Percentiles rank a stretch among this genome's conserved stretches.
Conservation (phyloP, 495 filamentous ascomycete genomes). For the Aspergillus taichungensis region DNA sequence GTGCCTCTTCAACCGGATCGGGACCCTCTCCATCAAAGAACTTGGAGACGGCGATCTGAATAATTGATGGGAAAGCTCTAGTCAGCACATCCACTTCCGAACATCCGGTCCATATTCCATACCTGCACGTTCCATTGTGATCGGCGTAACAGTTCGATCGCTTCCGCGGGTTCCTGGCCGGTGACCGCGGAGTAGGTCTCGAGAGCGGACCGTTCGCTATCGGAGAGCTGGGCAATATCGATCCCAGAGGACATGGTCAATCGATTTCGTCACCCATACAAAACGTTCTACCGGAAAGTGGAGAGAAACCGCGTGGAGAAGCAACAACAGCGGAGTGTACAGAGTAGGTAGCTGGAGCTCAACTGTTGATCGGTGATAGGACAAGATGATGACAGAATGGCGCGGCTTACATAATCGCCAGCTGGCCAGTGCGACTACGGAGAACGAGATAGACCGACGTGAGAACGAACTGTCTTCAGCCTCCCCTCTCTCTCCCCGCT, state of each 20-base stretch:
- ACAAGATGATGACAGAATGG: no score
- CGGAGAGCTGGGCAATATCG: slow-evolving; percentile 62
- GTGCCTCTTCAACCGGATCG: slow-evolving; percentile 70
- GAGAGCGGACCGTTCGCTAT: slow-evolving; percentile 68
- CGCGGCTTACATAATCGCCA: no score
- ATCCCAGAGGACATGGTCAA: slow-evolving; percentile 34
- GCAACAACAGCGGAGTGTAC: neutral
- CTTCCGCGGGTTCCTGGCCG: slow-evolving; percentile 66
- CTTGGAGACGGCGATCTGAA: slow-evolving; percentile 83
- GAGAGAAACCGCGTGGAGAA: neutral
- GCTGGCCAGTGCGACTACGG: no score
- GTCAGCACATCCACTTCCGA: neutral
- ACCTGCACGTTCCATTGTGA: slow-evolving; percentile 97
- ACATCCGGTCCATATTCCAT: neutral
- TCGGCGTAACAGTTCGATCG: slow-evolving; percentile 69
- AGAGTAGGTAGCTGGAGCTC: neutral
- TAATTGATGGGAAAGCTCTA: slow-evolving; percentile 6
- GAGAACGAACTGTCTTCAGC: no score
- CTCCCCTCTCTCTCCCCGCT: no score
- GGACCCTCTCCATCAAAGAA: slow-evolving; percentile 95
- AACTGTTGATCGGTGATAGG: no score
- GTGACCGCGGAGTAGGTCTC: slow-evolving; percentile 86
- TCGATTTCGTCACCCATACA: slow-evolving; percentile 12
- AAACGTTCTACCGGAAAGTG: neutral
- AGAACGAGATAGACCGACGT: no score